phyloP scores from a whole-genome alignment of 495 filamentous ascomycete species.

The Monascus purpureus region DNA sequence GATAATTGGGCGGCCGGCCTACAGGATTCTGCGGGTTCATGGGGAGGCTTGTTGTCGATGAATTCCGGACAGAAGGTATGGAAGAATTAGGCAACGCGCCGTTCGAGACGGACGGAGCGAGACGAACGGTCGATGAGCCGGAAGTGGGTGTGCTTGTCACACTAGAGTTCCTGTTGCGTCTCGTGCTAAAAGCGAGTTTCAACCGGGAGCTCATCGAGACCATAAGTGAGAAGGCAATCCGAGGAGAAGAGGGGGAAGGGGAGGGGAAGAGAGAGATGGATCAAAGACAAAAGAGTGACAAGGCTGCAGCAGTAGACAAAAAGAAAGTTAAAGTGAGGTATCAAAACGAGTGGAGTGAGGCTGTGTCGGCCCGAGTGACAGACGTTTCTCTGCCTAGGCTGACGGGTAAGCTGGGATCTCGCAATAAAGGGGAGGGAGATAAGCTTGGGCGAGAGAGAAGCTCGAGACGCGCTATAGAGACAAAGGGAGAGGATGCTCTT shows the following conservation, averaged over 20 bases:
- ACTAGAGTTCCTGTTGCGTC: conserved; percentile 27
- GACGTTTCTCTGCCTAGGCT: conserved; percentile 3
- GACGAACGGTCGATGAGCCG: conserved; percentile 3
- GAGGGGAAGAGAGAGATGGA: conserved; percentile 7
- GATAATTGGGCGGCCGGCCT: conserved; percentile 62
- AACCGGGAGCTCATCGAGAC: conserved; percentile 35
- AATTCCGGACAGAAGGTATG: conserved; percentile 26
- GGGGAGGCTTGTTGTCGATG: conserved; percentile 38
- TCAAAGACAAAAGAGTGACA: conserved; percentile 1
- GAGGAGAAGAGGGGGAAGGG: conserved; percentile 5
- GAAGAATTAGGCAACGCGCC: conserved; percentile 21
- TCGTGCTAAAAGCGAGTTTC: conserved; percentile 32
- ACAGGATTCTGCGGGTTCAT: conserved; percentile 33
- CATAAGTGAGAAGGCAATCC: conserved; percentile 2
- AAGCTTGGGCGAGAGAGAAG: no score
- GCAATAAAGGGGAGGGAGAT: no score
- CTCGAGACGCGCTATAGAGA: no score
- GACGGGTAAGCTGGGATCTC: neutral
- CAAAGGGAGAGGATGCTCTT: no score
- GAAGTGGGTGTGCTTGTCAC: conserved; percentile 5
- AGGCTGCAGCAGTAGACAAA: conserved; percentile 1
- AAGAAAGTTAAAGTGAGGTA: conserved; percentile 2
- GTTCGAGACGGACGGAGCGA: conserved; percentile 8
- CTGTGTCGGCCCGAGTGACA: conserved; percentile 2
- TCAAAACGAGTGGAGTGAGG: conserved; percentile 3